Base-by-base conservation (phyloP, 345 rosid species). In the Bretschneidera sinensis region DNA sequence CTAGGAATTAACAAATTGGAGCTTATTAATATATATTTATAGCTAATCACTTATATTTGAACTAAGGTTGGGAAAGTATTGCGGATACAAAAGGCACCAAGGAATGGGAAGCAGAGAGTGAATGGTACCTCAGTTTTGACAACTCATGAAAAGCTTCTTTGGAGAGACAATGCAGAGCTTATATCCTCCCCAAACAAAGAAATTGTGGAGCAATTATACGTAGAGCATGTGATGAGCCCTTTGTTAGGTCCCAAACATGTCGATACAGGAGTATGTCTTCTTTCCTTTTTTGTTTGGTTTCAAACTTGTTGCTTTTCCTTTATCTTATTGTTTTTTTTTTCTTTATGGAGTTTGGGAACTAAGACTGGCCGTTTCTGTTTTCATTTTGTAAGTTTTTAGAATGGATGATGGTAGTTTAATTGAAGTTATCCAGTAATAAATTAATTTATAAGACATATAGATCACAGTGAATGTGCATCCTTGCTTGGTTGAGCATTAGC, bases 231-330 rank as follows among this genome's bases (percentile, higher is more conserved):
- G 11, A 83, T 94, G 68, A 56, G 73, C 62, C 97, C 92, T 3
- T 72, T 90, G 71, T 67, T 94, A 54, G 99, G 97, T 65, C 67
- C 89, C 18, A 62, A 79, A 57, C 74, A 81, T 62, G 80, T 94
- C 0, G 96, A 94, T 72, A 71, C 84, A 0, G 99, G 97, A 76
- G 96, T 94, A 71, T 19, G 72, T 31, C 10, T 47, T 24, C 28
- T 17, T 31, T 21, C 21, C 13, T 5, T 13, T 24, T 52, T 45
- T 24, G 20, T 20, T 51, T 51, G 8, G 54, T 14, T 0, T 51
- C 54, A 17, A 21, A 13, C 21, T n/a, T 1, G n/a, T 48, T 2
- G 19, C 52, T 14, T 1, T 48, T 48, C 21, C 52, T 48, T 48
- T 19, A 17, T 9, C 52, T 17, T n/a, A 48, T n/a, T n/a, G n/a